These are phyloP conservation scores for Pestalotiopsis sp. DNA, from an alignment of 2,329 filamentous ascomycete genomes.

Conservation along the genomic window DNA sequence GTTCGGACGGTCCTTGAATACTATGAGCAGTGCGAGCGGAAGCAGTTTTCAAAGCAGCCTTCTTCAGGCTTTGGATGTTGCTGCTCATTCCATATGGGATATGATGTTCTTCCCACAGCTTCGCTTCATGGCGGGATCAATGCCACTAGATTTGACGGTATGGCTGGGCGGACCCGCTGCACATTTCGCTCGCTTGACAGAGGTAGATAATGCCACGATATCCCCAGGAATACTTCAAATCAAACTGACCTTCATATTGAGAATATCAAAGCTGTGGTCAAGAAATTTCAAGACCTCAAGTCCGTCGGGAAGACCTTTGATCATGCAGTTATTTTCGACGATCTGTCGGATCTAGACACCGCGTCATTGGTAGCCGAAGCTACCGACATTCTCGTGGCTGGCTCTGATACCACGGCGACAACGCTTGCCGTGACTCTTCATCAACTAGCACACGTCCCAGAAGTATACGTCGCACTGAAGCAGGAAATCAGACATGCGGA, in stretches of 20 bases:
- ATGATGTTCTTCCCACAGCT: background rate
- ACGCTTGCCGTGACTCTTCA: background rate
- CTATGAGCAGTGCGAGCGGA: background rate
- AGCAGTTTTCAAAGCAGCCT: background rate
- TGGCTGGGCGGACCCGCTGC: background rate
- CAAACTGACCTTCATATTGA: background rate
- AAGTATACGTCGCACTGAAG: background rate
- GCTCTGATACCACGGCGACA: background rate
- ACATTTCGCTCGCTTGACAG: background rate
- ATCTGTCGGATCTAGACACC: background rate
- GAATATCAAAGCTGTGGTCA: background rate
- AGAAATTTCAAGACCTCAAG: background rate
- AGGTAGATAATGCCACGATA: background rate
- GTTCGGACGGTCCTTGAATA: background rate
- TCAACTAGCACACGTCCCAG: background rate
- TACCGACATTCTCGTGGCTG: background rate
- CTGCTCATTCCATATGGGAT: background rate
- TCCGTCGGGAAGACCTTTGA: background rate
- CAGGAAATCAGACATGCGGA: background rate
- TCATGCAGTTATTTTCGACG: background rate
- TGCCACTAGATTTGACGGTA: background rate
- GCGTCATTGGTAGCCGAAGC: background rate
- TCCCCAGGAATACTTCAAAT: background rate
- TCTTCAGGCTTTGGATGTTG: background rate
- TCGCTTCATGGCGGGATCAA: background rate